These are phyloP conservation scores for Aspergillus cejpii DNA, from an alignment of 2,329 filamentous ascomycete genomes.

Conservation along the genomic window DNA sequence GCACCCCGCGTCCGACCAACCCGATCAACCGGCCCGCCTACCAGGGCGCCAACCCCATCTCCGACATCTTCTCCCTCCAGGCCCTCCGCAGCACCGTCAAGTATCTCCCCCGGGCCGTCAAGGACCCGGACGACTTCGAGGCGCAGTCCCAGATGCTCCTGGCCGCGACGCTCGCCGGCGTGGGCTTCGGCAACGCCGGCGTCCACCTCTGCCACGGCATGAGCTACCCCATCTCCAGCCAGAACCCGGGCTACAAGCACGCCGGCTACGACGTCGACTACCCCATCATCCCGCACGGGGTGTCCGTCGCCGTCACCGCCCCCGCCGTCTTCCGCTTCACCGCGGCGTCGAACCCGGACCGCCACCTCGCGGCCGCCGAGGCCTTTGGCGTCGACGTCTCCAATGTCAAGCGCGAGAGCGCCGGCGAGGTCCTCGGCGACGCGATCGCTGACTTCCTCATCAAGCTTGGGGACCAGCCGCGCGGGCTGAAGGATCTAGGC, in stretches of 20 bases:
- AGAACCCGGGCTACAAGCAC: constrained; percentile 88
- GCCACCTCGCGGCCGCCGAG: constrained; percentile 83
- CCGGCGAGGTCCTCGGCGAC: constrained; percentile 79
- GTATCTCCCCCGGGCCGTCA: constrained; percentile 82
- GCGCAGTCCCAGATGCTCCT: constrained; percentile 95
- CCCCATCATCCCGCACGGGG: constrained; percentile 89
- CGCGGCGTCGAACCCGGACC: constrained; percentile 80
- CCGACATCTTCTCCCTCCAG: constrained; percentile 89
- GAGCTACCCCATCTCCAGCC: constrained; percentile 94
- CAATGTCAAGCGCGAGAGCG: constrained; percentile 80
- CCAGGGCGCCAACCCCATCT: constrained; percentile 95
- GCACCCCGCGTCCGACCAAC: constrained; percentile 75
- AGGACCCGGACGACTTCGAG: constrained; percentile 82
- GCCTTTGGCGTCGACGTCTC: constrained; percentile 84
- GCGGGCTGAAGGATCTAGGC: constrained; percentile 74
- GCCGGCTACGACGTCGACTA: constrained; percentile 69
- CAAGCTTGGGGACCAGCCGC: constrained; percentile 81
- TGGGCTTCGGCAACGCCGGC: constrained; percentile 95
- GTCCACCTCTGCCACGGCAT: constrained; percentile 88
- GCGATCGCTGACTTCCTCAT: constrained; percentile 75
- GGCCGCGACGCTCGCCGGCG: constrained; percentile 85
- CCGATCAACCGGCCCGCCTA: constrained; percentile 89
- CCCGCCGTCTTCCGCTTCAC: constrained; percentile 95
- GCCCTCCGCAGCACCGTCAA: constrained; percentile 78
- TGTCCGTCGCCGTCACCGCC: constrained; percentile 87